Evolutionary conservation across 1,284 basidiomycete genomes (phyloP).

Genomic region (Trametes sp.): DNA sequence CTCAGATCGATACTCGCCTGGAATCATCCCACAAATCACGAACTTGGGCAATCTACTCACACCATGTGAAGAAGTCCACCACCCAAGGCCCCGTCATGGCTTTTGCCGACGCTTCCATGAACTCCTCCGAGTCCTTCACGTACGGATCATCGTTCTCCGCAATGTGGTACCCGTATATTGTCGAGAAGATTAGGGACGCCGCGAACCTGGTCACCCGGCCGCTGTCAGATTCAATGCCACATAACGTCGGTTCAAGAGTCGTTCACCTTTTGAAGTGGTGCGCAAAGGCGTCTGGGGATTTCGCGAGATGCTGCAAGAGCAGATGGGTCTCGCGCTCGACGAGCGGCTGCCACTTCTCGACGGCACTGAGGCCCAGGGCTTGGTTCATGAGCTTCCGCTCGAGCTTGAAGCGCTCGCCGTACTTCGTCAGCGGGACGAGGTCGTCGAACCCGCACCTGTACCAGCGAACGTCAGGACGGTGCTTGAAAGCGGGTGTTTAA

Average conservation of each 20-base stretch:
- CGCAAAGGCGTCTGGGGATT: background rate
- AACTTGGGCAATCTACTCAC: too few relatives aligned
- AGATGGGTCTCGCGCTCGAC: slow-evolving; percentile 5
- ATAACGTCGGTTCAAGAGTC: too few relatives aligned
- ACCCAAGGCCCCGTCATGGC: slow-evolving; percentile 17
- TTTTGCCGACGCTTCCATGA: slow-evolving; percentile 11
- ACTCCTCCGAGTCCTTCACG: slow-evolving; percentile 19
- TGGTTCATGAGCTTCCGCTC: slow-evolving; percentile 20
- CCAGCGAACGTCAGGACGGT: background rate
- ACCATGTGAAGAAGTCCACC: slow-evolving; percentile 22
- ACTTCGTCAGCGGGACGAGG: slow-evolving; percentile 16
- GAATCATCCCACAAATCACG: background rate
- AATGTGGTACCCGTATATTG: slow-evolving; percentile 20
- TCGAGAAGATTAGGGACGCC: slow-evolving; percentile 19
- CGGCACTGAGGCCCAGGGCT: slow-evolving; percentile 15
- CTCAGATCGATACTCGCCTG: background rate
- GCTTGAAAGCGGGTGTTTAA: too few relatives aligned
- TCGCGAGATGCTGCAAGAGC: slow-evolving; percentile 6
- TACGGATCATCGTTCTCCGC: slow-evolving; percentile 16
- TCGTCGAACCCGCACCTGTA: slow-evolving; percentile 15
- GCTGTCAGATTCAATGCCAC: background rate
- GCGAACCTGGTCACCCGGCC: slow-evolving; percentile 6
- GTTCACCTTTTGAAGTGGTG: background rate
- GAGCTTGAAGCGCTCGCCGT: slow-evolving; percentile 17
- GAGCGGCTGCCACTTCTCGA: slow-evolving; percentile 18